Evolutionary conservation across 257 asterid species (phyloP), one percentile per base, ranked within the genome.

Genomic region (Phtheirospermum japonicum): DNA sequence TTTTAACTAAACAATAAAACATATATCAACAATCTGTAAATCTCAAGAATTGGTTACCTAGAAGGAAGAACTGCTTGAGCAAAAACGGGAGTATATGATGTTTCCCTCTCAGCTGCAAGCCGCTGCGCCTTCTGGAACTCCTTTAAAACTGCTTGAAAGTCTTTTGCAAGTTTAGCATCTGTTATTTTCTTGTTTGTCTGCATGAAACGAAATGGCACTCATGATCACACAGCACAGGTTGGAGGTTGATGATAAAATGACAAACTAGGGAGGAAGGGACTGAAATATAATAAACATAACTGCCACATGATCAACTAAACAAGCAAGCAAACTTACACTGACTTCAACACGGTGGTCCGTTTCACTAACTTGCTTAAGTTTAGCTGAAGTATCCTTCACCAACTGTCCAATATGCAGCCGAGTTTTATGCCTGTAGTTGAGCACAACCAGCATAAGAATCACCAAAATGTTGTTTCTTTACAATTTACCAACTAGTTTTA

Each of bases 161-260:
- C 98, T 78, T 85, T 90, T 28, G 98, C 98, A 61, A 88, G 95
- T 77, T 88, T 90, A 33, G 95, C 96, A 84, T 88, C 98, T 10
- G 95, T 73, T 43, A 91, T 75, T 77, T 88, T 91, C 89, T 88
- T 91, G 86, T 76, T 81, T 52, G 85, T 80, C 96, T 91, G 85
- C 74, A 78, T 42, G 45, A 56, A 78, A 33, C 26, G 32, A 19
- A 59, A 61, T 19, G 13, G 39, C 17, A 68, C 39, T 33, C 56
- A 20, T 26, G 45, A 52, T 20, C 59, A 17, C 54, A 11, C 23
- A 50, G 31, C 33, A 70, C 60, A n/a, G 63, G 69, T 49, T 32
- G 9, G 14, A 30, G 46, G 4, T 13, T 61, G 37, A 30, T 18
- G 54, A 32, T 3, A 19, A 18, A 28, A 75, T 7, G 59, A 31